A percentile compares a stretch with the other conserved stretches of the same genome.
Evolutionary conservation across 495 filamentous ascomycete species (phyloP).

Genomic region (Neurospora sp.): DNA sequence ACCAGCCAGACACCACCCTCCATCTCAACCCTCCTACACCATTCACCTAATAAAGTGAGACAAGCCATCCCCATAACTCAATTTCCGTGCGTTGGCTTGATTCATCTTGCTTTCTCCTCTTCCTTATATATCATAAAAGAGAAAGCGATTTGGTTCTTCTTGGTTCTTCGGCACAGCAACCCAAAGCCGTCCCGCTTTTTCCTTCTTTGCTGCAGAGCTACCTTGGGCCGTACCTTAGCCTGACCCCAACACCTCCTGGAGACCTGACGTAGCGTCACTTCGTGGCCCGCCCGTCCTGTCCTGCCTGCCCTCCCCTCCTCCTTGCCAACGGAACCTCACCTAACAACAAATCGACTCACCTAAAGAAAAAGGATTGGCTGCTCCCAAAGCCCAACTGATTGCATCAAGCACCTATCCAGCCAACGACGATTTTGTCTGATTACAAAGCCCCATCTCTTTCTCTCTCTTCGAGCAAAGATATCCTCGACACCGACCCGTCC

Average conservation of each 20-base stretch:
- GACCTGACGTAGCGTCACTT: neutral
- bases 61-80: neutral
- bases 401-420: neutral
- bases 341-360: neutral
- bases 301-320: neutral
- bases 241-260: neutral
- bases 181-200: neutral
- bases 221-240: neutral
- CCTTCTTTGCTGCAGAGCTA: neutral
- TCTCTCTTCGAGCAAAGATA: neutral
- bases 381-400: neutral
- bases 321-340: neutral
- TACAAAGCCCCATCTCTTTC: neutral
- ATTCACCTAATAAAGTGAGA: neutral
- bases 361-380: neutral
- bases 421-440: neutral
- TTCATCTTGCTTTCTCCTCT: neutral
- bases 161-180: neutral
- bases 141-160: neutral
- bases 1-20: neutral
- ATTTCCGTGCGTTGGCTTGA: neutral
- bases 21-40: neutral
- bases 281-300: neutral
- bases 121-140: neutral
- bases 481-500: conserved; percentile 5